Conservation (phyloP, 1,284 basidiomycete genomes). For the Boletus semigastroideus region DNA sequence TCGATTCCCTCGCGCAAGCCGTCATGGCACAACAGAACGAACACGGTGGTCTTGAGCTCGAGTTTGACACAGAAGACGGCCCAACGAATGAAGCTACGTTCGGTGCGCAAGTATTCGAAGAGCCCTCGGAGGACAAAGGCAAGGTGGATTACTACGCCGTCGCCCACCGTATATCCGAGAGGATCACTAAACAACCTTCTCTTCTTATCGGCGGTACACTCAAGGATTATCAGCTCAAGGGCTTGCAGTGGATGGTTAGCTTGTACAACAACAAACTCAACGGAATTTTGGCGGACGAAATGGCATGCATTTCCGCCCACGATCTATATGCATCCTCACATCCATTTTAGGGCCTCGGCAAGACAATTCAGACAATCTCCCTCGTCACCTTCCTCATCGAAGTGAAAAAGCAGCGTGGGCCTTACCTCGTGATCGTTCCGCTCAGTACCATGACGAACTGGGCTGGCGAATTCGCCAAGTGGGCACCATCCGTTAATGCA, state of each 20-base stretch:
- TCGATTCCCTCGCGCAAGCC: constrained; percentile 93
- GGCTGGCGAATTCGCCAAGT: constrained; percentile 96
- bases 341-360: constrained; percentile 79
- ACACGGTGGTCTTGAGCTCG: constrained; percentile 51
- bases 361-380: constrained; percentile 96
- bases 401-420: constrained; percentile 86
- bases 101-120: constrained; percentile 70
- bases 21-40: constrained; percentile 94
- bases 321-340: constrained; percentile 13
- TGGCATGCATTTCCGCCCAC: constrained; percentile 56
- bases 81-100: constrained; percentile 88
- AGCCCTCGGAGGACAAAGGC: constrained; percentile 60
- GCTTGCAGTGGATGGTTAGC: constrained; percentile 98
- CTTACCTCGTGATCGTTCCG: constrained; percentile 97
- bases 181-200: constrained; percentile 77
- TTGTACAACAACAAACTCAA: constrained; percentile 98
- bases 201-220: constrained; percentile 84
- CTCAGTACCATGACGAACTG: constrained; percentile 99
- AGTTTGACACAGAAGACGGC: constrained; percentile 62
- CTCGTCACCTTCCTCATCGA: constrained; percentile 97
- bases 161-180: constrained; percentile 93
- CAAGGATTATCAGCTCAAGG: constrained; percentile 93
- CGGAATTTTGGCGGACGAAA: constrained; percentile 97
- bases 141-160: constrained; percentile 98
- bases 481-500: constrained; percentile 88